These are phyloP conservation scores for Hypoxylon sp. DNA, from an alignment of 2,329 filamentous ascomycete genomes.

Conservation along the genomic window DNA sequence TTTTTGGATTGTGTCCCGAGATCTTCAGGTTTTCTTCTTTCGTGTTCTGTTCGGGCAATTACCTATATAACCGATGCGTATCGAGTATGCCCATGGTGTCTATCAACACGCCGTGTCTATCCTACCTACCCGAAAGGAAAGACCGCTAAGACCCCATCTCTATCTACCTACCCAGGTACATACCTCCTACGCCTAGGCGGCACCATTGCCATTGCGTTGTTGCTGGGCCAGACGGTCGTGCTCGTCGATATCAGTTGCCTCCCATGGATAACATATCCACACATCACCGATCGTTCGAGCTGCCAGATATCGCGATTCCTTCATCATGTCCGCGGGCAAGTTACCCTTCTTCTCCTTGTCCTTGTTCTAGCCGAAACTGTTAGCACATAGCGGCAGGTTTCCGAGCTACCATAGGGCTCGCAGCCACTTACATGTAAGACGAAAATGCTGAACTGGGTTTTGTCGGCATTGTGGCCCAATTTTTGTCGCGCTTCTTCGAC, in stretches of 20 bases:
- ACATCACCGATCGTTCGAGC: constrained; percentile 91
- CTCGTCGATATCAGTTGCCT: constrained; percentile 93
- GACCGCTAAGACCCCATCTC: constrained; percentile 9
- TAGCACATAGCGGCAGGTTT: constrained; percentile 7
- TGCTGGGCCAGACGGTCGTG: constrained; percentile 80
- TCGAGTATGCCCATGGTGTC: constrained; percentile 34
- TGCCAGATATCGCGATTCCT: constrained; percentile 81
- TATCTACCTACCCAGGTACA: constrained; percentile 20
- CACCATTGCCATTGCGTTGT: constrained; percentile 55
- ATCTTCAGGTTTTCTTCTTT: constrained; percentile 25
- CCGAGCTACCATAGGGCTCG: neutral
- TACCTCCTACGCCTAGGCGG: constrained; percentile 27
- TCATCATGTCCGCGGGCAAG: constrained; percentile 83
- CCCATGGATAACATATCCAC: constrained; percentile 99
- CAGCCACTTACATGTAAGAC: constrained; percentile 86
- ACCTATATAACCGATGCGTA: constrained; percentile 32
- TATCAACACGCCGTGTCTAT: constrained; percentile 42
- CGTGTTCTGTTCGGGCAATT: constrained; percentile 27
- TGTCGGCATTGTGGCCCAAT: constrained; percentile 76
- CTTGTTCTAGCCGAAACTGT: constrained; percentile 79
- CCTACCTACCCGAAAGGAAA: constrained; percentile 32
- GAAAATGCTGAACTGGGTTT: constrained; percentile 94
- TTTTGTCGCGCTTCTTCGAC: constrained; percentile 84
- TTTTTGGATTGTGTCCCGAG: constrained; percentile 19
- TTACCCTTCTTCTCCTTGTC: constrained; percentile 94